Evolutionary conservation across 306 rosid genomes (phyloP).

Genomic region (Lathyrus aphaca): DNA sequence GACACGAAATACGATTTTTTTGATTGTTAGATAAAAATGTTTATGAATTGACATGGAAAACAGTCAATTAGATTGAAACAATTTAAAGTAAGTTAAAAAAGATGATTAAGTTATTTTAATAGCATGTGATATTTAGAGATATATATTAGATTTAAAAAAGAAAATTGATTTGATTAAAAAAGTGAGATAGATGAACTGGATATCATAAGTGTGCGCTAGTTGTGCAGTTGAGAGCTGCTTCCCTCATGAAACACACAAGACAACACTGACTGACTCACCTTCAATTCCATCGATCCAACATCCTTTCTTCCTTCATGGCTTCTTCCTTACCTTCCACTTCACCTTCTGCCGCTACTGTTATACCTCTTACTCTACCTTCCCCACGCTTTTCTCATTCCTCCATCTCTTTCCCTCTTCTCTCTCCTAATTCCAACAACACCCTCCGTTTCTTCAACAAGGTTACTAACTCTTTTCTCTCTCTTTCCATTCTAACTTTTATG

Average conservation of each 20-base stretch:
- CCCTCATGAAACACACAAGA: neutral
- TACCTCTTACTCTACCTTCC: constrained; percentile 3
- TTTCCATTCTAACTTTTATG: neutral
- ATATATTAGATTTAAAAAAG: no score
- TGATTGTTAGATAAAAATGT: no score
- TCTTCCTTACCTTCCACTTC: constrained; percentile 45
- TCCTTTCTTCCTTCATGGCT: constrained; percentile 25
- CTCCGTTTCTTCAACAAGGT: constrained; percentile 63
- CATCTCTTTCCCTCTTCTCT: constrained; percentile 52
- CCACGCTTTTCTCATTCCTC: constrained; percentile 39
- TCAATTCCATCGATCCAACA: neutral
- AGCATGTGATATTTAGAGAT: no score
- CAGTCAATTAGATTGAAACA: no score
- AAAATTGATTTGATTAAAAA: neutral
- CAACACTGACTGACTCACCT: neutral
- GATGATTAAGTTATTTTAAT: no score
- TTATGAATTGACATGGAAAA: no score
- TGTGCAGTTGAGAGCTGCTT: neutral
- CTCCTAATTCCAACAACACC: constrained; percentile 45
- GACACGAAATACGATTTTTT: no score
- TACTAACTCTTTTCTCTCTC: neutral
- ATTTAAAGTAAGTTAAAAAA: no score
- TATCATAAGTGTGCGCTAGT: neutral
- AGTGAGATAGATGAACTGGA: neutral
- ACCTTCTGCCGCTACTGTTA: constrained; percentile 26